These are phyloP conservation scores for Penicillium aurantiogriseum DNA, from an alignment of 2,329 filamentous ascomycete species.

Conservation along the genomic window DNA sequence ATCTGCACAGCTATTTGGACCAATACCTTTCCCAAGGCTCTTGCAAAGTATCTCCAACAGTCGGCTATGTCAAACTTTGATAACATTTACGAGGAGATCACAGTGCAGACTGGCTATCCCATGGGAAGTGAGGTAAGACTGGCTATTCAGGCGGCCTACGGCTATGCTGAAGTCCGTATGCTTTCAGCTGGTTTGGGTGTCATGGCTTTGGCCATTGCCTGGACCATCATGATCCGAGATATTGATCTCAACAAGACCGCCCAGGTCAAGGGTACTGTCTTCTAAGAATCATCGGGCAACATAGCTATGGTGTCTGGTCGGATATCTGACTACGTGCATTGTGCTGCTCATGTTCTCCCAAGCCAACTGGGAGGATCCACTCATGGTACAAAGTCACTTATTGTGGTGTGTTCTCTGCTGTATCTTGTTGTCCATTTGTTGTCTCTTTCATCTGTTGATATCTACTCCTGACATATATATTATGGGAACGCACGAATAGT, in stretches of 20 bases:
- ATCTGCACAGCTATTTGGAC: constrained; percentile 62
- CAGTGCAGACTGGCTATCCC: constrained; percentile 39
- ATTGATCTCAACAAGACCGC: constrained; percentile 50
- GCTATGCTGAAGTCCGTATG: constrained; percentile 52
- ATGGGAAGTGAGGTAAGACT: constrained; percentile 51
- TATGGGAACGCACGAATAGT: background rate
- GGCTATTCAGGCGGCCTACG: constrained; percentile 61
- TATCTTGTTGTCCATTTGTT: background rate
- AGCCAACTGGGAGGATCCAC: background rate
- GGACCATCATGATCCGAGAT: constrained; percentile 49
- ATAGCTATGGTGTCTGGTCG: background rate
- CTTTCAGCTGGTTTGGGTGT: constrained; percentile 50
- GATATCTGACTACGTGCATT: too few relatives aligned
- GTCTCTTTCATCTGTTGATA: background rate
- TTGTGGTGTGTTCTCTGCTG: background rate
- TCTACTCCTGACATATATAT: background rate
- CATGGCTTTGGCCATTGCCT: constrained; percentile 44
- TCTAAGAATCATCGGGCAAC: constrained; percentile 32
- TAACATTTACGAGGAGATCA: constrained; percentile 49
- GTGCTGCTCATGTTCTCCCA: background rate
- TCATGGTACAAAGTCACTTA: too few relatives aligned
- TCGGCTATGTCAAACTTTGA: constrained; percentile 28
- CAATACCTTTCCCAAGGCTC: constrained; percentile 51
- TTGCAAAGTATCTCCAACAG: constrained; percentile 48
- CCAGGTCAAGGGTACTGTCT: constrained; percentile 52